phyloP scores from a whole-genome alignment of 2,329 filamentous ascomycete genomes.

The Xylariaceae sp. region DNA sequence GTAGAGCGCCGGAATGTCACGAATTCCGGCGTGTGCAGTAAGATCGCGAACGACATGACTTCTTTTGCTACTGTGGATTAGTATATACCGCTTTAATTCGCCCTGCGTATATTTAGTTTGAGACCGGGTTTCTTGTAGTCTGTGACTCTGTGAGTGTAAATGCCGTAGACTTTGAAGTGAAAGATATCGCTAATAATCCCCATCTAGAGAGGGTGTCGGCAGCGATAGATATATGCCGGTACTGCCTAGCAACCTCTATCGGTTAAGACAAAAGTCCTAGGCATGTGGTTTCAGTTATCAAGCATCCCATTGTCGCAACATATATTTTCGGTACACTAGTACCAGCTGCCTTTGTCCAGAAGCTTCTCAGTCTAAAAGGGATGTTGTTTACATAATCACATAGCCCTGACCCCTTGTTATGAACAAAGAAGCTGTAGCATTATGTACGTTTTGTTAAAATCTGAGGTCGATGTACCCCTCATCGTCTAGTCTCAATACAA shows the following conservation, averaged over 20 bases:
- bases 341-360: neutral
- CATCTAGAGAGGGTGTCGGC: neutral
- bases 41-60: neutral
- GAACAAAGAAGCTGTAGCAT: neutral
- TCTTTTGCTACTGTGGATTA: neutral
- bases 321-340: neutral
- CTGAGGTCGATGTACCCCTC: neutral
- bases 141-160: neutral
- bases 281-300: neutral
- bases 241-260: neutral
- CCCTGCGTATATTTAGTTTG: neutral
- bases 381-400: neutral
- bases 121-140: neutral
- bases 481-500: neutral
- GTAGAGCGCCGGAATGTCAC: neutral
- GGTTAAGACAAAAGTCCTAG: neutral
- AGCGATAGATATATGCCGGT: neutral
- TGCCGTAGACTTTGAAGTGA: neutral
- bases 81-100: neutral
- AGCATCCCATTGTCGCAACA: neutral
- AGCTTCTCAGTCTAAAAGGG: neutral
- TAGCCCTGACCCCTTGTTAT: neutral
- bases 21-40: neutral
- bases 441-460: neutral
- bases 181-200: neutral